Evolutionary conservation across 106 monocot species (phyloP), one percentile per base, ranked within the genome.

Genomic region (Dendrobium catenatum): DNA sequence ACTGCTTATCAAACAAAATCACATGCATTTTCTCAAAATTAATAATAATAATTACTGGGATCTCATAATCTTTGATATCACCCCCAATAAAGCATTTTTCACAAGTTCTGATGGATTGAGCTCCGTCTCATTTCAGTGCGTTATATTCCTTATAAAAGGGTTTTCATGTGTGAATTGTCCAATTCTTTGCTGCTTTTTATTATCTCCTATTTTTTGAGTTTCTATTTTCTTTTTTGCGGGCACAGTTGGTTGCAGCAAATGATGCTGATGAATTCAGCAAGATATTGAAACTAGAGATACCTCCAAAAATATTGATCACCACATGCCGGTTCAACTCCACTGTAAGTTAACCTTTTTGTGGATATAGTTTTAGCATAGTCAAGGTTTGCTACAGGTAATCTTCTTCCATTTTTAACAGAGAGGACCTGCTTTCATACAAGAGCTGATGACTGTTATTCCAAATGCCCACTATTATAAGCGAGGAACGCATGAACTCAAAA

Each of bases 401-500:
- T 79, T 72, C 0, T 37, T 85, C 68, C 9, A 18, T 72, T 46
- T 31, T 77, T 55, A 83, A 43, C 85, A 98, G 97, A 91, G 94
- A 82, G 97, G 94, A 37, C 94, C 93, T 89, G 92, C 92, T 17
- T 93, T 98, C 83, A 94, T 98, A 72, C n/a, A 88, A 67, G 94
- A 93, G 79, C 85, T 94, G 37, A 55, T 93, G 66, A 80, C 89
- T 33, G 87, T 93, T 77, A 98, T 98, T 41, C 97, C 97, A 43
- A 93, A 98, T 91, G 85, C 93, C 10, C 92, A 94, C 72, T 93
- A 91, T 67, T 88, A 79, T 79, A 91, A 93, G 81, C 94, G 97
- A 83, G 94, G 97, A 79, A 98, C 95, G 10, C 93, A 93, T 82
- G 95, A 98, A 55, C 83, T 98, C 49, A 98, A 98, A 89, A 92